These are phyloP conservation scores for Cucumis hystrix DNA, from an alignment of 306 rosid genomes.

Conservation along the genomic window DNA sequence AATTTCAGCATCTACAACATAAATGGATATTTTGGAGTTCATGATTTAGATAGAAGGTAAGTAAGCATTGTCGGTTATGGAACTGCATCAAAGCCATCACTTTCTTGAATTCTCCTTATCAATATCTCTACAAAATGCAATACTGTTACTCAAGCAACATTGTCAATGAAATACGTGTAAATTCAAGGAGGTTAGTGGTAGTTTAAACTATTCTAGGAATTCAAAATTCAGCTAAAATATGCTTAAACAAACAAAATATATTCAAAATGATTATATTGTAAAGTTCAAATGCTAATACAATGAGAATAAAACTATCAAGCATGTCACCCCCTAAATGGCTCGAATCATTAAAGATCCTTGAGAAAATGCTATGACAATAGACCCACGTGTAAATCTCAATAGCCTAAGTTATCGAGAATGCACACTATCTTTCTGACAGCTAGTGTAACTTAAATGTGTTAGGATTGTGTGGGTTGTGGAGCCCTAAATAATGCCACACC, in stretches of 20 bases:
- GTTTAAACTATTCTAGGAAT: background rate
- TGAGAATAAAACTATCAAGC: background rate
- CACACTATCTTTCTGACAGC: background rate
- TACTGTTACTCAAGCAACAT: background rate
- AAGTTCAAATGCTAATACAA: background rate
- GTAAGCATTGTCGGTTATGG: slow-evolving; percentile 36
- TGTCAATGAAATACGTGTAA: background rate
- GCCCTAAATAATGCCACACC: no score
- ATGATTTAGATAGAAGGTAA: background rate
- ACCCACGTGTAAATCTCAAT: background rate
- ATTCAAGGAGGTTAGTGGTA: background rate
- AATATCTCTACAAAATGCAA: slow-evolving; percentile 36
- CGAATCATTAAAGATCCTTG: background rate
- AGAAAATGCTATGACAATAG: background rate
- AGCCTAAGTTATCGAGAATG: background rate
- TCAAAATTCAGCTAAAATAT: background rate
- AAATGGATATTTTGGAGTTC: background rate
- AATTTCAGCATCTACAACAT: slow-evolving; percentile 45
- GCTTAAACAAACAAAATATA: background rate
- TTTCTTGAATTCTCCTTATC: slow-evolving; percentile 84
- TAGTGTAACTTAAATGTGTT: background rate
- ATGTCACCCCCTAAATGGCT: background rate
- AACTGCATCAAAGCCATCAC: slow-evolving; percentile 90
- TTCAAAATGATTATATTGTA: background rate
- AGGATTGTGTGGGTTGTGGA: no score